These are phyloP conservation scores for Didymella arachidicola DNA, from an alignment of 2,329 filamentous ascomycete genomes.

Conservation along the genomic window DNA sequence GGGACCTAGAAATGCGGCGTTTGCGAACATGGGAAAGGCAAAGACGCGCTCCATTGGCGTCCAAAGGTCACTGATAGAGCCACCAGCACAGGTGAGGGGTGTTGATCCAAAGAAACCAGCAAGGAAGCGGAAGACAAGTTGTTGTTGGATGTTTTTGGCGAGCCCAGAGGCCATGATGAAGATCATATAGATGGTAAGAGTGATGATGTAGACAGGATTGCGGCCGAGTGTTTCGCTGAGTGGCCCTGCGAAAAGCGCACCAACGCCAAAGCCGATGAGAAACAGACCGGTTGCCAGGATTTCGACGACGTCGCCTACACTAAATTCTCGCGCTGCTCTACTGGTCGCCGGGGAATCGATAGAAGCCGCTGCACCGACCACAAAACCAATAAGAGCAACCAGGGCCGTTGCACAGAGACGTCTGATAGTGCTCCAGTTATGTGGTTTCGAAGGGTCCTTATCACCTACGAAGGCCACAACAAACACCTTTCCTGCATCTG, in stretches of 20 bases:
- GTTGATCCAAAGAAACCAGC: constrained; percentile 57
- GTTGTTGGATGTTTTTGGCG: constrained; percentile 57
- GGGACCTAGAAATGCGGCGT: constrained; percentile 28
- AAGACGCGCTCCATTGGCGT: constrained; percentile 32
- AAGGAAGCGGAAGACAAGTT: constrained; percentile 60
- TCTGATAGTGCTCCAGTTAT: constrained; percentile 45
- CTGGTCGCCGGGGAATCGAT: constrained; percentile 61
- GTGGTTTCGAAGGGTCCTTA: constrained; percentile 48
- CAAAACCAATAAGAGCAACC: constrained; percentile 55
- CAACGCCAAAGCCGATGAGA: constrained; percentile 59
- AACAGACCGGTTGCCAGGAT: constrained; percentile 58
- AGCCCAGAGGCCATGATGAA: constrained; percentile 45
- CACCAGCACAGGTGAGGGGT: constrained; percentile 33
- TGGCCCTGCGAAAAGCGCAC: constrained; percentile 51
- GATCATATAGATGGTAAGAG: constrained; percentile 38
- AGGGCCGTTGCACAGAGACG: constrained; percentile 46
- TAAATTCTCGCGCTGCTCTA: constrained; percentile 59
- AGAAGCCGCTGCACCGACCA: constrained; percentile 61
- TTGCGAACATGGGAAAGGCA: constrained; percentile 39
- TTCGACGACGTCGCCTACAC: constrained; percentile 54
- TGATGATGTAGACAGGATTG: constrained; percentile 49
- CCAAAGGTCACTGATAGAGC: constrained; percentile 33
- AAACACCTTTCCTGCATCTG: constrained; percentile 50
- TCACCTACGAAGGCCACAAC: constrained; percentile 50
- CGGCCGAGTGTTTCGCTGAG: constrained; percentile 57